phyloP scores from a whole-genome alignment of 2,329 filamentous ascomycete genomes.

The Xylaria sp. region DNA sequence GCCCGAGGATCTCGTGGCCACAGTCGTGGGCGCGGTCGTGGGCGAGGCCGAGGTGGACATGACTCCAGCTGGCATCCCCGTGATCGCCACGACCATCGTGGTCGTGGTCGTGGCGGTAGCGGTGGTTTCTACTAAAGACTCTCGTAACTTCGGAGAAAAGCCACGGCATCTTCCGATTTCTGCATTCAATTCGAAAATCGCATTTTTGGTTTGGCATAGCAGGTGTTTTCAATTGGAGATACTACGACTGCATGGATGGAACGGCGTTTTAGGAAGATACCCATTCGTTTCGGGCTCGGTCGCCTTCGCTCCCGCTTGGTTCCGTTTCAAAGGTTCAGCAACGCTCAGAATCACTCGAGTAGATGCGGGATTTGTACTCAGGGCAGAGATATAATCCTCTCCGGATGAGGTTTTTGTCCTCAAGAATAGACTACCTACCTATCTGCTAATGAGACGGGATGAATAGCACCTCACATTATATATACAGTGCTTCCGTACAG shows the following conservation, averaged over 20 bases:
- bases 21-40: constrained; percentile 41
- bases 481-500: constrained; percentile 28
- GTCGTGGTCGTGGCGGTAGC: constrained; percentile 40
- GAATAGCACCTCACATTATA: background rate
- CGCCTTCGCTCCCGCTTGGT: constrained; percentile 1
- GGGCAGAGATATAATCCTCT: background rate
- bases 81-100: constrained; percentile 44
- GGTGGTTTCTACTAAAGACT: constrained; percentile 39
- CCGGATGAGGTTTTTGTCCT: background rate
- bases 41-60: constrained; percentile 43
- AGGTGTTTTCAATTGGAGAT: constrained; percentile 13
- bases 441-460: background rate
- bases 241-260: constrained; percentile 20
- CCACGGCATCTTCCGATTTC: constrained; percentile 7
- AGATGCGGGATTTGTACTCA: constrained; percentile 4
- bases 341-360: constrained; percentile 4
- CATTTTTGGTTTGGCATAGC: constrained; percentile 14
- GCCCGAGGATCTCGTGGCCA: constrained; percentile 40
- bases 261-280: constrained; percentile 41
- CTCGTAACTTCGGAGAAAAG: background rate
- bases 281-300: constrained; percentile 35
- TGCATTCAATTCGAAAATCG: constrained; percentile 11
- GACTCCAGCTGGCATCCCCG: constrained; percentile 44
- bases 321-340: background rate
- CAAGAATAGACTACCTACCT: background rate